Evolutionary conservation across 2,329 filamentous ascomycete genomes (phyloP).

Genomic region (Fusarium chlamydosporum): DNA sequence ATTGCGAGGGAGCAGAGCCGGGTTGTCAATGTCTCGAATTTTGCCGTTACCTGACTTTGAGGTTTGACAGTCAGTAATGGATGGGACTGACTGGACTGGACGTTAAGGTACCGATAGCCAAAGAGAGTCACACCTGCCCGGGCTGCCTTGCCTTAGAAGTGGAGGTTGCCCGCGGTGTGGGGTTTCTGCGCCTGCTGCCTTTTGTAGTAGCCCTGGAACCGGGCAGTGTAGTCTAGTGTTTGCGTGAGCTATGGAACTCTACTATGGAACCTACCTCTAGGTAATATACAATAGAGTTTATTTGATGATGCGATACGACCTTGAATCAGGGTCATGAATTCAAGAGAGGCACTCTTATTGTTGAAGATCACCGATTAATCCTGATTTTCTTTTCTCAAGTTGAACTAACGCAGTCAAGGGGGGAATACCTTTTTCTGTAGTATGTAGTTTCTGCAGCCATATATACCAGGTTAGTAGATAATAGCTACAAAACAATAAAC

Average conservation of each 20-base stretch:
- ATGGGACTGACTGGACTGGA: slow-evolving; percentile 6
- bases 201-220: slow-evolving; percentile 5
- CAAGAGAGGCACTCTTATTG: neutral
- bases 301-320: neutral
- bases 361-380: neutral
- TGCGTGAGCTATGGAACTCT: neutral
- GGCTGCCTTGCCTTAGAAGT: slow-evolving; percentile 3
- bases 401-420: too few relatives aligned
- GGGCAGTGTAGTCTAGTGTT: neutral
- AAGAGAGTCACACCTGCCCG: slow-evolving; percentile 2
- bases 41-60: slow-evolving; percentile 45
- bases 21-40: slow-evolving; percentile 32
- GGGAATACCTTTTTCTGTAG: too few relatives aligned
- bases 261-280: neutral
- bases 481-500: too few relatives aligned
- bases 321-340: neutral
- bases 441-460: neutral
- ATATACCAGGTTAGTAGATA: too few relatives aligned
- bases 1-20: slow-evolving; percentile 42
- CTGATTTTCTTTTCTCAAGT: too few relatives aligned
- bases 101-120: slow-evolving; percentile 16
- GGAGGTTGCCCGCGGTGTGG: slow-evolving; percentile 1
- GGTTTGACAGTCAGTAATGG: slow-evolving; percentile 32
- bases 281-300: neutral
- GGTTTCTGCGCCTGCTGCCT: slow-evolving; percentile 9